Evolutionary conservation across 2,329 filamentous ascomycete genomes (phyloP).

Genomic region (Cladobotryum protrusum): DNA sequence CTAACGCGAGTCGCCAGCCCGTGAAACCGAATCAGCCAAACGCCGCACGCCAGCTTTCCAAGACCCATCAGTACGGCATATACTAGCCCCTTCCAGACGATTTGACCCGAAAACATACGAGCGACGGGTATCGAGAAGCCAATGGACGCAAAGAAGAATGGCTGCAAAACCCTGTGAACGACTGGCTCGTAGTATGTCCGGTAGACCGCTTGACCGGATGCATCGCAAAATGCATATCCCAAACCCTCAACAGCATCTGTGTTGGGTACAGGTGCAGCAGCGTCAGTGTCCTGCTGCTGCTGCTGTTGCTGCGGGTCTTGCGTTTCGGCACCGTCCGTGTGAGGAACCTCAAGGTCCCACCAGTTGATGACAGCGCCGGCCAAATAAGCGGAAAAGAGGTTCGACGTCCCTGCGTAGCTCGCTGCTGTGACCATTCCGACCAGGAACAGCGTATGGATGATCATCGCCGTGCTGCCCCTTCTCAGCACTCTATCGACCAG

Average conservation of each 20-base stretch:
- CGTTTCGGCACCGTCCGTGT: conserved; percentile 5
- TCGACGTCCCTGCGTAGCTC: conserved; percentile 56
- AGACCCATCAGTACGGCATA: conserved; percentile 67
- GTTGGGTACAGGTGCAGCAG: too few relatives aligned
- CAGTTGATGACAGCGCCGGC: conserved; percentile 54
- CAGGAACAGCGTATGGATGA: conserved; percentile 44
- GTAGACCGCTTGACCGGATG: conserved; percentile 24
- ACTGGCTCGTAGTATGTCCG: conserved; percentile 34
- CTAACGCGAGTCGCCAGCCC: background rate
- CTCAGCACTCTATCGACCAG: conserved; percentile 21
- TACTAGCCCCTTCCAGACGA: conserved; percentile 67
- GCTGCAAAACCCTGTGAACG: conserved; percentile 51
- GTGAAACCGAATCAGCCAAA: conserved; percentile 43
- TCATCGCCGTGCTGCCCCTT: conserved; percentile 27
- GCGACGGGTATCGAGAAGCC: conserved; percentile 74
- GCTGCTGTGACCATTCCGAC: conserved; percentile 43
- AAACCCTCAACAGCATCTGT: background rate
- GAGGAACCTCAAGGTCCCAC: conserved; percentile 43
- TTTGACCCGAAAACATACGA: conserved; percentile 55
- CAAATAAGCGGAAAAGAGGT: conserved; percentile 57
- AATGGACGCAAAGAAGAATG: conserved; percentile 69
- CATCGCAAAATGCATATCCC: background rate
- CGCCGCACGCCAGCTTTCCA: conserved; percentile 53
- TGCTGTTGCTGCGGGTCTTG: too few relatives aligned
- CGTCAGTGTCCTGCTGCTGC: too few relatives aligned